Percentiles rank a stretch among this genome's conserved stretches.
Evolutionary conservation across 1,284 basidiomycete species (phyloP).

Genomic region (Microbotryum scabiosae): DNA sequence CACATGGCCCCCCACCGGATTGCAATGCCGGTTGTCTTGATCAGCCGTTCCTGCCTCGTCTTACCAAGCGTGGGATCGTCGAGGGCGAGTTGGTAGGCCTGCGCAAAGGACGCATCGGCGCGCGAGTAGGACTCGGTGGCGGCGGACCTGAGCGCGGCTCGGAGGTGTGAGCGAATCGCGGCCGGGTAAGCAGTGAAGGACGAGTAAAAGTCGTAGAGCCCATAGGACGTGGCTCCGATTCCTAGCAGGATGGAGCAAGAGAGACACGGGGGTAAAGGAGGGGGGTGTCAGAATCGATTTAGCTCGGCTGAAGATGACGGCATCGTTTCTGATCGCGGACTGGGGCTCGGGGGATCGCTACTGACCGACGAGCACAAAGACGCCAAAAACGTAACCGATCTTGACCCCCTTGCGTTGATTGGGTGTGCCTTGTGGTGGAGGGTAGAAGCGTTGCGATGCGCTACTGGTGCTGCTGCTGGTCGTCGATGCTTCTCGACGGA

Average conservation of each 20-base stretch:
- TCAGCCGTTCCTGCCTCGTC: constrained; percentile 5
- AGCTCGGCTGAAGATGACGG: too few relatives aligned
- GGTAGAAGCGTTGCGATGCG: neutral
- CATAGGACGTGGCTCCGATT: constrained; percentile 21
- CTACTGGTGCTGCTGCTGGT: neutral
- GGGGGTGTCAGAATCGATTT: too few relatives aligned
- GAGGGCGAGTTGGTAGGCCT: constrained; percentile 18
- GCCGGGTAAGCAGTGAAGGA: constrained; percentile 26
- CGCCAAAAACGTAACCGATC: constrained; percentile 21
- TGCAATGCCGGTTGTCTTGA: constrained; percentile 20
- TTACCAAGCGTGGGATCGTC: constrained; percentile 11
- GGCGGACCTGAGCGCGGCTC: constrained; percentile 19
- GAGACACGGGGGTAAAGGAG: neutral
- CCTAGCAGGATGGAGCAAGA: constrained; percentile 5
- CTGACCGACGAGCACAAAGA: constrained; percentile 18
- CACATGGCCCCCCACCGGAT: constrained; percentile 28
- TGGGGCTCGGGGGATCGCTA: neutral
- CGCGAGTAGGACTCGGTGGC: constrained; percentile 1
- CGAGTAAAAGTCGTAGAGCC: constrained; percentile 26
- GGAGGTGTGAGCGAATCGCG: constrained; percentile 20
- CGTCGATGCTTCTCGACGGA: too few relatives aligned
- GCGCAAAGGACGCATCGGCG: constrained; percentile 14
- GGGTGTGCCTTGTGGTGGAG: constrained; percentile 6
- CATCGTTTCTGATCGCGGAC: too few relatives aligned
- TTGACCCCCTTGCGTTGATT: constrained; percentile 13